Percentiles rank a stretch among this genome's conserved stretches.
Conservation (phyloP, 805 yeast genomes). For the Zygotorulaspora sp. region DNA sequence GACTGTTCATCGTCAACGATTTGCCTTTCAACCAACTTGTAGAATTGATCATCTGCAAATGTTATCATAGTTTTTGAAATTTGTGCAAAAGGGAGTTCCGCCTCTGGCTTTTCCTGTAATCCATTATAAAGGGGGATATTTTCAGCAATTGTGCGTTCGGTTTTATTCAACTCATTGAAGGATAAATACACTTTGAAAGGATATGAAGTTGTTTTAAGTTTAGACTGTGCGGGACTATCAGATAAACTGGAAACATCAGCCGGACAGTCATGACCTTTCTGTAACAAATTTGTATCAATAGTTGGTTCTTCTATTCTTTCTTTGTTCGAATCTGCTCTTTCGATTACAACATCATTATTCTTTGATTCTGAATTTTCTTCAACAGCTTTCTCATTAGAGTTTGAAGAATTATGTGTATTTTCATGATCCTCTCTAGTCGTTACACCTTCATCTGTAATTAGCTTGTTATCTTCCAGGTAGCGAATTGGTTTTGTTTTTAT, state of each 20-base stretch:
- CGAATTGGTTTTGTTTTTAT: conserved; percentile 45
- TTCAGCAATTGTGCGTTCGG: conserved; percentile 36
- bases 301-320: conserved; percentile 17
- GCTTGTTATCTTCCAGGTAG: not conserved
- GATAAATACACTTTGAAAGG: conserved; percentile 36
- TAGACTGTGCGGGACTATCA: conserved; percentile 30
- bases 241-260: conserved; percentile 37
- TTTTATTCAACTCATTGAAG: conserved; percentile 31
- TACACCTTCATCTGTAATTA: not conserved
- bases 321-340: not conserved
- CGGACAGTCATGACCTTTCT: conserved; percentile 33
- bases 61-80: conserved; percentile 65
- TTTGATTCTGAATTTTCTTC: no score
- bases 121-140: conserved; percentile 34
- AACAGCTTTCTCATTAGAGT: not conserved
- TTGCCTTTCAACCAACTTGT: conserved; percentile 51
- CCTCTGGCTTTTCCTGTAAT: conserved; percentile 28
- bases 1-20: conserved; percentile 41
- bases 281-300: conserved; percentile 39
- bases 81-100: conserved; percentile 43
- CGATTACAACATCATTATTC: not conserved
- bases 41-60: conserved; percentile 58
- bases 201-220: conserved; percentile 7
- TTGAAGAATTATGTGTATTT: not conserved
- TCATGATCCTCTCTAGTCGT: conserved; percentile 3